Evolutionary conservation across 768 basidiomycete genomes (phyloP).

Genomic region (Lactarius vividus): DNA sequence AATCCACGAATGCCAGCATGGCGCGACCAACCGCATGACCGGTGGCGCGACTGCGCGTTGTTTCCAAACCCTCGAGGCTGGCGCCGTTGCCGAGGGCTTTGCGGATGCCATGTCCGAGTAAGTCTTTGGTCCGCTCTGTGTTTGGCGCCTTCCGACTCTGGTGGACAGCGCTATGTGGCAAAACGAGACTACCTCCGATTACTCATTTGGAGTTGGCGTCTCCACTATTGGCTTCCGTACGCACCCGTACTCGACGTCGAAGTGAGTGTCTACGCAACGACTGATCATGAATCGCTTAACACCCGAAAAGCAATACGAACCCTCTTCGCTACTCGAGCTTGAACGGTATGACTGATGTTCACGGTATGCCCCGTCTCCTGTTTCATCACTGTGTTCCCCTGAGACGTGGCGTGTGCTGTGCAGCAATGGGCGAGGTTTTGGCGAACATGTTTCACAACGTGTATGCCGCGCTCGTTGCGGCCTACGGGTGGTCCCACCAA

Average conservation of each 20-base stretch:
- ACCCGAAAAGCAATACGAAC: conserved; percentile 34
- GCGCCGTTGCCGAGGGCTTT: conserved; percentile 42
- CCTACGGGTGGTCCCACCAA: conserved; percentile 33
- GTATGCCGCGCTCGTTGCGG: conserved; percentile 33
- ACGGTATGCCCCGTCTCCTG: conserved; percentile 36
- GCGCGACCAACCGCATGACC: conserved; percentile 31
- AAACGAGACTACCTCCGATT: too few species aligned
- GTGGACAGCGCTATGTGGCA: conserved; percentile 37
- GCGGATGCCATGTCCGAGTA: conserved; percentile 37
- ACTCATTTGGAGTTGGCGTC: too few species aligned
- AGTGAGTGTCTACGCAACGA: conserved; percentile 35
- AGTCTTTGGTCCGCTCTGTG: neutral
- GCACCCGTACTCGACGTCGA: conserved; percentile 56
- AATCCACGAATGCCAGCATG: conserved; percentile 45
- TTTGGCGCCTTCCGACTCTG: conserved; percentile 1
- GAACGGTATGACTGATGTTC: conserved; percentile 42
- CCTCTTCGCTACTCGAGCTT: conserved; percentile 45
- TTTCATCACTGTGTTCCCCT: too few species aligned
- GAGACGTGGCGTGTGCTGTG: neutral
- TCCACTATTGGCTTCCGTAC: conserved; percentile 53
- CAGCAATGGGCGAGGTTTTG: conserved; percentile 59
- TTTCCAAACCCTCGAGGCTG: conserved; percentile 56
- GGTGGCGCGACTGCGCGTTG: conserved; percentile 57
- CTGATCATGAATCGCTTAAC: conserved; percentile 28
- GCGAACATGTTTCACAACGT: conserved; percentile 44